Percentiles rank a stretch among this genome's conserved stretches.
phyloP scores from a whole-genome alignment of 495 filamentous ascomycete genomes.

The Pseudotulostoma volvatum region DNA sequence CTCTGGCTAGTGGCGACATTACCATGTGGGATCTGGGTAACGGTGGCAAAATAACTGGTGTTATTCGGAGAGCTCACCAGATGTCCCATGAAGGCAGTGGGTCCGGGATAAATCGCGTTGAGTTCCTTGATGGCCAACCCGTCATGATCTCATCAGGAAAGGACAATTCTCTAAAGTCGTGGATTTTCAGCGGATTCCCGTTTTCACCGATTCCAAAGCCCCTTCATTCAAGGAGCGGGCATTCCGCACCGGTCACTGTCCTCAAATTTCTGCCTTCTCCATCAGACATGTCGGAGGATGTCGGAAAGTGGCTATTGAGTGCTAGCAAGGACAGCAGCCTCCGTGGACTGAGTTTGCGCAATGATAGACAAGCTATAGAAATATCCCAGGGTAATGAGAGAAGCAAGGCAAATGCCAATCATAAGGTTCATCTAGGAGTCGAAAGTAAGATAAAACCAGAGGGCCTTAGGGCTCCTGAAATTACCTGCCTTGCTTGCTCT shows the following conservation, averaged over 20 bases:
- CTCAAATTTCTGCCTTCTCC: constrained; percentile 70
- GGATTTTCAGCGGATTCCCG: constrained; percentile 83
- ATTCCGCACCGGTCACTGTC: constrained; percentile 66
- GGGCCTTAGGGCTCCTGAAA: constrained; percentile 71
- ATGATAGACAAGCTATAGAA: constrained; percentile 87
- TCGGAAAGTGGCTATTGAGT: constrained; percentile 88
- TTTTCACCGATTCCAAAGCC: constrained; percentile 72
- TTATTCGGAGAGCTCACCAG: constrained; percentile 73
- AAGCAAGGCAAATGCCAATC: constrained; percentile 70
- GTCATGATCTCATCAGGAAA: constrained; percentile 76
- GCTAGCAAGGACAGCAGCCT: constrained; percentile 74
- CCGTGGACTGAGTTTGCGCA: constrained; percentile 88
- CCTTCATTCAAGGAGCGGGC: constrained; percentile 69
- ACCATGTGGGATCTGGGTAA: constrained; percentile 92
- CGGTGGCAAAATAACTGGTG: constrained; percentile 63
- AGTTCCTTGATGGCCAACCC: constrained; percentile 85
- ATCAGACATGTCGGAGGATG: constrained; percentile 73
- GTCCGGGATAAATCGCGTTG: constrained; percentile 53
- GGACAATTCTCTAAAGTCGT: constrained; percentile 86
- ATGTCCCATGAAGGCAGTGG: constrained; percentile 40
- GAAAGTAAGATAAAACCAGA: constrained; percentile 40
- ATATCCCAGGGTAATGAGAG: constrained; percentile 74
- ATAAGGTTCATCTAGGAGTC: constrained; percentile 32
- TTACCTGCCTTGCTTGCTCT: constrained; percentile 78
- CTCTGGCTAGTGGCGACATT: constrained; percentile 57